Percentiles rank a stretch among this genome's conserved stretches.
Evolutionary conservation across 1,284 basidiomycete genomes (phyloP).

Genomic region (Marasmius fiardii): DNA sequence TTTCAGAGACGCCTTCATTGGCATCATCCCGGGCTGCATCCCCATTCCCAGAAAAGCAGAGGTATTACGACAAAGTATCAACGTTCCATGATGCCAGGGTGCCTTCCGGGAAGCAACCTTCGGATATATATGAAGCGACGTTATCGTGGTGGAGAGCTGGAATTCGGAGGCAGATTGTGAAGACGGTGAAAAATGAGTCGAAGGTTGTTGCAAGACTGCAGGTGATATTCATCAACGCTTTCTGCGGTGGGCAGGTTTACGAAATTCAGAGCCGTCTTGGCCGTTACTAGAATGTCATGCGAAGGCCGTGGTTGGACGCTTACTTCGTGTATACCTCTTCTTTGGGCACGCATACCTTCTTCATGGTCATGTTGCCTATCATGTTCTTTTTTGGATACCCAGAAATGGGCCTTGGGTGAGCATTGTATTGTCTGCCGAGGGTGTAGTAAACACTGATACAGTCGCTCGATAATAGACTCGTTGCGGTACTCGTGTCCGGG

Average conservation of each 20-base stretch:
- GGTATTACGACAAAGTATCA: neutral
- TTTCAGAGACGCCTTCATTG: neutral
- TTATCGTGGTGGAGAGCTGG: conserved; percentile 69
- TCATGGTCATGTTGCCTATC: conserved; percentile 85
- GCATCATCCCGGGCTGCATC: neutral
- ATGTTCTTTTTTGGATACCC: conserved; percentile 86
- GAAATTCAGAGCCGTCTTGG: neutral
- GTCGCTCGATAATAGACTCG: conserved; percentile 42
- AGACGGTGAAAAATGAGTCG: conserved; percentile 62
- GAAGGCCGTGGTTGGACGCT: conserved; percentile 72
- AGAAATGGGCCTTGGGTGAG: conserved; percentile 73
- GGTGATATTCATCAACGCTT: conserved; percentile 32
- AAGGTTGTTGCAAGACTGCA: conserved; percentile 69
- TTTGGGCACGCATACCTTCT: conserved; percentile 92
- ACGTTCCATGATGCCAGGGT: neutral
- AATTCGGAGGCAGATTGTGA: conserved; percentile 59
- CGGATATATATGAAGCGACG: conserved; percentile 62
- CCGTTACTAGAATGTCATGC: conserved; percentile 49
- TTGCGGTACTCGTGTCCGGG: conserved; percentile 75
- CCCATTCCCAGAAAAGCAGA: neutral
- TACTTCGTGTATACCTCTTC: conserved; percentile 93
- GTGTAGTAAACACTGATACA: conserved; percentile 2
- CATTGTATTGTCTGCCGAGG: conserved; percentile 10
- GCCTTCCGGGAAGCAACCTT: conserved; percentile 23
- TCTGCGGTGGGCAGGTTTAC: neutral